A percentile compares a stretch with the other conserved stretches of the same genome.
phyloP scores from a whole-genome alignment of 768 basidiomycete species.

The Rhizopogon rudus region DNA sequence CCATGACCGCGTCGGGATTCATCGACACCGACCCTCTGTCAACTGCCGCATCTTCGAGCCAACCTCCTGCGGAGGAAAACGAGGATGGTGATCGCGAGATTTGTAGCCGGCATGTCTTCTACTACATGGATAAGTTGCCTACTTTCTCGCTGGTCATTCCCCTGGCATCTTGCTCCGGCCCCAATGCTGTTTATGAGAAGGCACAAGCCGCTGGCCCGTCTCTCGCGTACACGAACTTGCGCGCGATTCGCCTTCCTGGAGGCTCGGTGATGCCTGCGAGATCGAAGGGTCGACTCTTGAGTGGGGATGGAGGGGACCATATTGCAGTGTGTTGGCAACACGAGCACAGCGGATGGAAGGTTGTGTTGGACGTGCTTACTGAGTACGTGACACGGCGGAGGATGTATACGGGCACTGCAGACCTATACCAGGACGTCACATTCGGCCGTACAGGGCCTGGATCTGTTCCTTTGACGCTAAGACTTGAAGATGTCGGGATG shows the following conservation, averaged over 20 bases:
- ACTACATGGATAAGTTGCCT: conserved; percentile 67
- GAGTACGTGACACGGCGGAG: conserved; percentile 66
- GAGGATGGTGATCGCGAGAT: conserved; percentile 46
- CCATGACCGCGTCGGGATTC: conserved; percentile 75
- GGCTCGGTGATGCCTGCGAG: conserved; percentile 65
- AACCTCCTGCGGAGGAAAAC: conserved; percentile 33
- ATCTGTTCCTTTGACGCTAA: conserved; percentile 37
- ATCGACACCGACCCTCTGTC: conserved; percentile 68
- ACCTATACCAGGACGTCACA: conserved; percentile 46
- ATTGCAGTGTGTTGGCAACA: conserved; percentile 78
- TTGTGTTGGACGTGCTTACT: conserved; percentile 76
- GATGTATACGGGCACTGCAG: conserved; percentile 33
- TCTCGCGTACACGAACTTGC: conserved; percentile 58
- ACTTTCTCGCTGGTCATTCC: conserved; percentile 76
- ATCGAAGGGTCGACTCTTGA: conserved; percentile 67
- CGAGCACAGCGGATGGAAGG: conserved; percentile 80
- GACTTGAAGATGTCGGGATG: conserved; percentile 66
- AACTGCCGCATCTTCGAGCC: conserved; percentile 37
- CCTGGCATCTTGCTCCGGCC: conserved; percentile 52
- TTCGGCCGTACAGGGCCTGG: conserved; percentile 42
- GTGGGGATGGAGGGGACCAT: conserved; percentile 59
- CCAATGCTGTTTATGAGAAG: conserved; percentile 69
- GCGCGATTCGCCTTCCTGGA: conserved; percentile 70
- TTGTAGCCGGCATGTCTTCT: conserved; percentile 67
- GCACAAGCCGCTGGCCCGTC: conserved; percentile 46